Base-by-base conservation (phyloP, 257 asterid genomes). In the Fraxinus excelsior region DNA sequence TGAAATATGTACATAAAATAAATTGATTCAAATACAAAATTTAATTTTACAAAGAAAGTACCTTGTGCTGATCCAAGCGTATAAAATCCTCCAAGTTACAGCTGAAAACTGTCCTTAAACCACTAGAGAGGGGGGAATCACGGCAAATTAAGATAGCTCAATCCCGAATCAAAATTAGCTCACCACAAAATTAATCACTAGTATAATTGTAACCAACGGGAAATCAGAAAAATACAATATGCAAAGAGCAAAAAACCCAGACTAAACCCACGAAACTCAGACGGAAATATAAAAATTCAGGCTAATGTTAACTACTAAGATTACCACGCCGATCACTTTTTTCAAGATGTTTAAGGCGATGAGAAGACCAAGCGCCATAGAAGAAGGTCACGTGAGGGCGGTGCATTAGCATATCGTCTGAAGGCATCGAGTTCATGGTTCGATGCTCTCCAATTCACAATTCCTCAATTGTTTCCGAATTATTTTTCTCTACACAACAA, bases 351-450 rank as follows among this genome's bases (percentile, higher is more conserved):
- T 90, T 92, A 88, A 88, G 87, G 82, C 97, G 97, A 92, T 87
- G 86, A 77, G 88, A 90, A 44, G 88, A 88, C 65, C 87, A 80
- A 51, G 85, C 91, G 78, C 90, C 94, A 85, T 82, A 80, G 75
- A 85, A 90, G 53, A 84, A 80, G 65, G 81, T 70, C 71, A 75
- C 82, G 62, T 82, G 73, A 3, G 77, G 86, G 86, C 66, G 85
- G 79, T 74, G 51, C 31, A 85, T 60, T 32, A 80, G 75, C 53
- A 81, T 74, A 67, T 74, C 77, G 76, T 67, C 72, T 34, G 94
- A 84, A 86, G 90, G 93, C 96, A 91, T 90, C 93, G 97, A 91
- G 89, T 91, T 90, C 99, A 94, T 94, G 74, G 89, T 88, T 81
- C 93, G 98, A 92, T 94, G 97, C 97, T 86, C 96, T 87, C 82